Evolutionary conservation across 495 filamentous ascomycete genomes (phyloP).

Genomic region (Xylaria bambusicola): DNA sequence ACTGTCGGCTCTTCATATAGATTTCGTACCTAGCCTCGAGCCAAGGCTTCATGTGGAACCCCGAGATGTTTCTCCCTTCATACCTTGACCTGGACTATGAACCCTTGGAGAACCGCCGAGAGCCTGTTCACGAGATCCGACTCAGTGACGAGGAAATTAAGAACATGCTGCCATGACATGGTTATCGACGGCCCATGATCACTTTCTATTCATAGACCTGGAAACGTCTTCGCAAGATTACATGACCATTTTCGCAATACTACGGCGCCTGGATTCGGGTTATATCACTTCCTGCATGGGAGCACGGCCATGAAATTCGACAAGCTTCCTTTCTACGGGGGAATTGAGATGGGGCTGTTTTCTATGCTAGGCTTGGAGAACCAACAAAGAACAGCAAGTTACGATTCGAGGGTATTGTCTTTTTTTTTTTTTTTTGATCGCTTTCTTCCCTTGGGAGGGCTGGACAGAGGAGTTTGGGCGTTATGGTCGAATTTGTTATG

Average conservation of each 20-base stretch:
- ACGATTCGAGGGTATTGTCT: constrained; percentile 11
- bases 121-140: constrained; percentile 67
- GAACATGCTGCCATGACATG: constrained; percentile 53
- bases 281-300: constrained; percentile 32
- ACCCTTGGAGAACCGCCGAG: constrained; percentile 63
- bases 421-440: constrained; percentile 4
- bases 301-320: constrained; percentile 23
- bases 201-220: constrained; percentile 31
- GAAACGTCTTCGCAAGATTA: constrained; percentile 32
- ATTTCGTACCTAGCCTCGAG: constrained; percentile 69
- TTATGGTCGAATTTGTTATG: constrained; percentile 9
- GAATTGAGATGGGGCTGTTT: not conserved
- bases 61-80: constrained; percentile 61
- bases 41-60: constrained; percentile 74
- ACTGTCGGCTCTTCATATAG: constrained; percentile 34
- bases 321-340: constrained; percentile 5
- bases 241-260: constrained; percentile 35
- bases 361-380: constrained; percentile 15
- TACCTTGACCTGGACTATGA: constrained; percentile 59
- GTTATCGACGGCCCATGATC: not conserved
- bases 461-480: constrained; percentile 11
- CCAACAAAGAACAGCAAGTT: constrained; percentile 6
- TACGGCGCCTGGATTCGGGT: constrained; percentile 38
- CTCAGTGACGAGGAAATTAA: constrained; percentile 65
- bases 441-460: not conserved